Percentiles rank a stretch among this genome's conserved stretches.
Evolutionary conservation across 164 flowering plant species (phyloP).

Genomic region (Nelumbo lutea): DNA sequence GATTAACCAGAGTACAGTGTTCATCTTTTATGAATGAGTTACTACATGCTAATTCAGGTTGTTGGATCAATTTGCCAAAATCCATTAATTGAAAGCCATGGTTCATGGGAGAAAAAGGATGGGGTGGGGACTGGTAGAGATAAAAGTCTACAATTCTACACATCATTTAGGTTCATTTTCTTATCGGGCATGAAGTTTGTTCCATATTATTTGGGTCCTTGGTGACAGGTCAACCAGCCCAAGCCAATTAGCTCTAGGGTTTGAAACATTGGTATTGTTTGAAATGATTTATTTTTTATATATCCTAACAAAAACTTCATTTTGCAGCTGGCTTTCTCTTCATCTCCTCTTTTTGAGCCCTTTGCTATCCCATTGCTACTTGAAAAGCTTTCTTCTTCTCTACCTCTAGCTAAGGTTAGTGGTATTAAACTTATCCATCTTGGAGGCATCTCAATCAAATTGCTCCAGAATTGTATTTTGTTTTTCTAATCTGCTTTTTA

Average conservation of each 20-base stretch:
- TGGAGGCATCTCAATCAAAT: neutral
- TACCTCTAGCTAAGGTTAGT: conserved; percentile 77
- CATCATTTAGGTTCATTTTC: no score
- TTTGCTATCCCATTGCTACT: conserved; percentile 81
- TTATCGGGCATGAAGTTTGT: no score
- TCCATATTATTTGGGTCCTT: no score
- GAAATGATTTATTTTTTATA: neutral
- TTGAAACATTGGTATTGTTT: neutral
- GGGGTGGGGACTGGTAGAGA: no score
- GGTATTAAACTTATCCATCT: neutral
- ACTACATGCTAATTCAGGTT: no score
- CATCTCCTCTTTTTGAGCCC: conserved; percentile 84
- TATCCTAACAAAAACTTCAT: conserved; percentile 4
- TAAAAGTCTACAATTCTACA: no score
- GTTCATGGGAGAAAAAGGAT: no score
- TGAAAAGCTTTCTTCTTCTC: conserved; percentile 83
- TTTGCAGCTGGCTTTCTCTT: conserved; percentile 67
- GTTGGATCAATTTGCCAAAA: no score
- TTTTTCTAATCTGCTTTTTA: neutral
- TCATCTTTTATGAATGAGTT: no score
- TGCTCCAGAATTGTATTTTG: neutral
- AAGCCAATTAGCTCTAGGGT: neutral
- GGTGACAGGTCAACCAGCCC: no score
- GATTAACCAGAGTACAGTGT: no score
- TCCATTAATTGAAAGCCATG: no score